Percentiles rank a stretch among this genome's conserved stretches.
Evolutionary conservation across 257 asterid genomes (phyloP).

Genomic region (Nicotiana sylvestris): DNA sequence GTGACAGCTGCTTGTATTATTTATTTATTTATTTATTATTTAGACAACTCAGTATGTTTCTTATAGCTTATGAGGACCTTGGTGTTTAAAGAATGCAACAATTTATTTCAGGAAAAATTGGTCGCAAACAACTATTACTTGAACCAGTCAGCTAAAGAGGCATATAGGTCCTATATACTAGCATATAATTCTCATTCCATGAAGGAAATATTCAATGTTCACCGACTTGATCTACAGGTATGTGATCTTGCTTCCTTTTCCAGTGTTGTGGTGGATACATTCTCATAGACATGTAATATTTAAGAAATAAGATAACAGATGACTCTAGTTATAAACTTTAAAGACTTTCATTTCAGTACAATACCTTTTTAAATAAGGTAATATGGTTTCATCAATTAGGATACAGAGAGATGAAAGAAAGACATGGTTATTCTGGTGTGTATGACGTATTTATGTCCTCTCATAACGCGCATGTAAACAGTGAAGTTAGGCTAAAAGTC

Average conservation of each 20-base stretch:
- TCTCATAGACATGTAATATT: background rate
- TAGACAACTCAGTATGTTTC: background rate
- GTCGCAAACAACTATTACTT: conserved; percentile 63
- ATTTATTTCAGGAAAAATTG: conserved; percentile 57
- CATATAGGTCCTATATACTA: conserved; percentile 77
- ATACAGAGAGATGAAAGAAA: background rate
- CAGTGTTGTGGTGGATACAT: background rate
- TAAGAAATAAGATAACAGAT: background rate
- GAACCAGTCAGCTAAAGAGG: conserved; percentile 91
- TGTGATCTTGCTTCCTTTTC: background rate
- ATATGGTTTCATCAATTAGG: background rate
- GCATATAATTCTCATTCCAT: conserved; percentile 89
- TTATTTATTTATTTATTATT: background rate
- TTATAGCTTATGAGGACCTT: background rate
- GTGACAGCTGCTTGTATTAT: conserved; percentile 4
- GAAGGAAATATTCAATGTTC: conserved; percentile 92
- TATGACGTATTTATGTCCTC: background rate
- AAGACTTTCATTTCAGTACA: background rate
- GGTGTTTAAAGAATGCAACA: background rate
- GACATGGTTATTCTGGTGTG: background rate
- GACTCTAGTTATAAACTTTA: background rate
- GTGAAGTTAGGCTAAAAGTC: background rate
- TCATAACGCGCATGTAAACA: background rate
- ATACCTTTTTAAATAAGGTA: background rate
- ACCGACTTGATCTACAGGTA: conserved; percentile 85